Evolutionary conservation across 1,284 basidiomycete species (phyloP), one percentile per base, ranked within the genome.

Genomic region (Pholiota adiposa): DNA sequence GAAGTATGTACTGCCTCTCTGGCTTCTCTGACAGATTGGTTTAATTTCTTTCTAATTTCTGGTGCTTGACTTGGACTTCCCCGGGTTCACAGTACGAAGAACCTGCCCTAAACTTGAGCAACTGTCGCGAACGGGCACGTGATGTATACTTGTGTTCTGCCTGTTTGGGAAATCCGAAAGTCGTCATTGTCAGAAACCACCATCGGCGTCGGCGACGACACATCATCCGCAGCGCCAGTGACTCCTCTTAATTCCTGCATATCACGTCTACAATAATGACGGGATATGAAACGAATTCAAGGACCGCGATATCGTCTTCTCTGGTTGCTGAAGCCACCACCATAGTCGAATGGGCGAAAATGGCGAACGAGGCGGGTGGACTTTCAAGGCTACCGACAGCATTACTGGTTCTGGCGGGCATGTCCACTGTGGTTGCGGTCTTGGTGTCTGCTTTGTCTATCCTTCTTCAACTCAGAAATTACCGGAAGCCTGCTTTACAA

Each of bases 381-480:
- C 82, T 85, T 27, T 82, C 82, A 34, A 70, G 77, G n/a, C 74
- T 86, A 1, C 85, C 84, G 7, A 72, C 73, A 0, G 55, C 80
- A 3, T 80, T 94, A n/a, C 82, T 94, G 36, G 66, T 83, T 12
- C 74, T 88, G 19, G 77, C 90, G 0, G 90, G 88, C 0, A 60
- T 87, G 2, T 86, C 83, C 1, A 88, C 93, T 0, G 48, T 85
- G 4, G 69, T 88, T 43, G 92, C 96, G 0, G 95, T 95, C 4
- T 69, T 85, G 1, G 84, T 97, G 21, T 95, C 94, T 4, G 79
- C 88, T 34, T 86, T 88, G 72, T 94, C 93, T 1, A 96, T 99
- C 66, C 86, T 84, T 67, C 82, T 95, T 4, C 96, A 99, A 66
- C 81, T 98, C 61, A 93, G 95, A 76, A 95, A 93, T 71, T 97